Base-by-base conservation (phyloP, 108 stramenopile species). In the Nitzschia palea region DNA sequence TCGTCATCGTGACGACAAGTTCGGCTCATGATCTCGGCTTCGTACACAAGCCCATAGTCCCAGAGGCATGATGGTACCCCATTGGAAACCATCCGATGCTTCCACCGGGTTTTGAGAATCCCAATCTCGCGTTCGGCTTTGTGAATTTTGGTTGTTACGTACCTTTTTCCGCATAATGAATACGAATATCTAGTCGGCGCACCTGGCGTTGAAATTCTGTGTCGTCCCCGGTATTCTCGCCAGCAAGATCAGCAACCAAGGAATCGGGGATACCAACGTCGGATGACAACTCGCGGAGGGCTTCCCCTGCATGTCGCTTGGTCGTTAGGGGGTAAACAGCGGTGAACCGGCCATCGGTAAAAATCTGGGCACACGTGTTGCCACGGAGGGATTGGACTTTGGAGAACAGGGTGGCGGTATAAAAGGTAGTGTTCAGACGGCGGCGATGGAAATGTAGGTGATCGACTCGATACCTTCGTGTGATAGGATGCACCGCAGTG, bases 341-440 rank as follows among this genome's bases (percentile, higher is more conserved):
- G 44, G 58, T 33, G 60, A 14, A 3, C 67, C 68, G 4, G 36
- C 3, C 32, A 62, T 42, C 14, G 40, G 40, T 42, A 14, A 42
- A 80, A 1, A 77, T 43, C 33, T 77, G 67, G 0, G 62, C 67
- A 37, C 28, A 64, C 34, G 61, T 77, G 33, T 79, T 68, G 1
- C 40, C 40, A 42, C 14, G 8, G 40, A 42, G 8, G 40, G 10
- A 12, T 42, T 42, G 40, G 8, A 14, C 14, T 8, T 8, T 8
- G 10, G 40, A 8, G 14, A 42, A 42, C 10, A 42, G 14, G 8
- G 40, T 42, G 40, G 8, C 40, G 14, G 40, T 42, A 42, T 42
- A 42, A 42, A 42, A 42, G 8, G 40, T 42, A 42, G 40, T 14
- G 14, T 42, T 42, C 40, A 42, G 14, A 14, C 40, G 40, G 40